These are phyloP conservation scores for Debaryomyces coudertii DNA, from an alignment of 1,139 yeast genomes.

Conservation along the genomic window DNA sequence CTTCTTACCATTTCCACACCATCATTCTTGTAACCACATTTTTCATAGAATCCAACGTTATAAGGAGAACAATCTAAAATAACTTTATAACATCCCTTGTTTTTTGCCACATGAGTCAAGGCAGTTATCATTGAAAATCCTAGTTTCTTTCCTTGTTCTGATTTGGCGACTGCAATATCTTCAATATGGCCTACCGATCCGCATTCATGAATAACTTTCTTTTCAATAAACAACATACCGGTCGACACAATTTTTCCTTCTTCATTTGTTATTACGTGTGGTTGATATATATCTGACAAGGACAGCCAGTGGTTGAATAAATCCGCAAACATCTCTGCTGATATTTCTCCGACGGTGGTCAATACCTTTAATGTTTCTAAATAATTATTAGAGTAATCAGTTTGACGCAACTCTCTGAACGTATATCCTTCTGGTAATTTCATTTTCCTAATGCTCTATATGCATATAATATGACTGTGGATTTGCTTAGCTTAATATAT, in stretches of 20 bases:
- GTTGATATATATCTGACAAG: constrained; percentile 51
- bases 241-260: constrained; percentile 51
- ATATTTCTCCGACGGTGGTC: constrained; percentile 67
- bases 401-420: constrained; percentile 48
- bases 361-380: constrained; percentile 54
- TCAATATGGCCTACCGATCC: constrained; percentile 94
- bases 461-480: not conserved
- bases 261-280: constrained; percentile 59
- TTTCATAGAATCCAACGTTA: constrained; percentile 84
- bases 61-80: constrained; percentile 85
- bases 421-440: constrained; percentile 55
- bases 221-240: constrained; percentile 57
- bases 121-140: constrained; percentile 70
- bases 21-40: constrained; percentile 69
- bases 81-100: constrained; percentile 79
- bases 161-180: constrained; percentile 79
- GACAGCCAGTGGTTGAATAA: constrained; percentile 54
- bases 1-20: constrained; percentile 73
- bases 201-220: constrained; percentile 71
- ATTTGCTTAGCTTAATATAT: too few species aligned
- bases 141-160: constrained; percentile 81
- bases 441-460: constrained; percentile 12
- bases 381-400: constrained; percentile 54
- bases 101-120: constrained; percentile 61
- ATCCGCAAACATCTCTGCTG: constrained; percentile 42